Base-by-base conservation (phyloP, 768 basidiomycete species). In the Chalciporus sphaerocephalus region DNA sequence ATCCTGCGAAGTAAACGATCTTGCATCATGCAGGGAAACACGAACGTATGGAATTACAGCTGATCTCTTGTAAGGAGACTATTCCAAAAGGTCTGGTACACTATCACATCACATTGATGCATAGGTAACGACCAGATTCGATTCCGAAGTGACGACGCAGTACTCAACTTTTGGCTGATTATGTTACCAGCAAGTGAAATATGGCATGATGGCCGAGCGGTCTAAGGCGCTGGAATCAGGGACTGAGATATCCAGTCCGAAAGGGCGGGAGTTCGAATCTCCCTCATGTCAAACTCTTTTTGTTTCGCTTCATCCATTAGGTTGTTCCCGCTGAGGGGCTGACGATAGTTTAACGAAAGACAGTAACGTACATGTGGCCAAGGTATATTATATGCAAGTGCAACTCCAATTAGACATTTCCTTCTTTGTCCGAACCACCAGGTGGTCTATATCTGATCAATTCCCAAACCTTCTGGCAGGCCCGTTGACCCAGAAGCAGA, bases 141-240 rank as follows among this genome's bases (percentile, higher is more conserved):
- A n/a, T n/a, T n/a, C n/a, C n/a, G n/a, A n/a, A n/a, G n/a, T n/a
- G n/a, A n/a, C n/a, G n/a, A n/a, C n/a, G n/a, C n/a, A n/a, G n/a
- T n/a, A n/a, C n/a, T n/a, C n/a, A n/a, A n/a, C n/a, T n/a, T n/a
- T n/a, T n/a, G n/a, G n/a, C n/a, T n/a, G n/a, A n/a, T n/a, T 25
- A 25, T 25, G 24, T 25, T 10, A 25, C 24, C 24, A 25, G 24
- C n/a, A n/a, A n/a, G n/a, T n/a, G n/a, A n/a, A n/a, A n/a, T 5
- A 10, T 25, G 15, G 64, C 64, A 64, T 59, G 68, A 74, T 75
- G 75, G 74, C 74, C 74, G 75, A 76, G 74, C 72, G 74, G 74
- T 76, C 74, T 69, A 76, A 77, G 75, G 75, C 73, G 74, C 74
- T 71, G 73, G 75, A 76, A 68, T 72, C 69, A 73, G 72, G 73